Conservation (phyloP, 495 filamentous ascomycete genomes). For the Neurospora tetraspora region DNA sequence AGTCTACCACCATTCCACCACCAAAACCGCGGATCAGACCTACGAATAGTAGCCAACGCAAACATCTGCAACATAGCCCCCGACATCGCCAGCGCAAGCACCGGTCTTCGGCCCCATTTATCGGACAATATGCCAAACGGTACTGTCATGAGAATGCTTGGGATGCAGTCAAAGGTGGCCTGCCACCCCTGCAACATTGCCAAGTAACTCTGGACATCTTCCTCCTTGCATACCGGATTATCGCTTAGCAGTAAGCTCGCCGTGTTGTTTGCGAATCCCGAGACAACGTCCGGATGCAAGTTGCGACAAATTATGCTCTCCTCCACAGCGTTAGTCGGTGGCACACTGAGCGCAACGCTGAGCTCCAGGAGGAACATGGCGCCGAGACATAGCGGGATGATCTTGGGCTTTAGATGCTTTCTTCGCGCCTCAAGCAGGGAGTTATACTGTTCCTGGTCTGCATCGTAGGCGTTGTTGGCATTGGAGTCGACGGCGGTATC, state of each 20-base stretch:
- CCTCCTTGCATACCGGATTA: constrained; percentile 14
- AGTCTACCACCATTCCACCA: background rate
- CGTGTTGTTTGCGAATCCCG: background rate
- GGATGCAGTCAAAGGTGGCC: constrained; percentile 17
- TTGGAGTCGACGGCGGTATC: background rate
- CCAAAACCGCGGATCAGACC: background rate
- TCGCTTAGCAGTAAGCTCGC: background rate
- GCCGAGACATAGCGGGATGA: constrained; percentile 15
- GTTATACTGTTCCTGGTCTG: background rate
- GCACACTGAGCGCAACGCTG: constrained; percentile 7
- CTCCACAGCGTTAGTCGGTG: constrained; percentile 21
- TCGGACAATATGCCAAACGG: constrained; percentile 28
- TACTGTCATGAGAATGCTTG: constrained; percentile 17
- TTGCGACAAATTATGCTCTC: constrained; percentile 25
- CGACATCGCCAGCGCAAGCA: constrained; percentile 13
- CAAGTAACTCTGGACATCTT: constrained; percentile 21
- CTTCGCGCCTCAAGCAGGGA: background rate
- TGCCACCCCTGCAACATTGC: constrained; percentile 26
- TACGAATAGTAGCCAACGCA: constrained; percentile 13
- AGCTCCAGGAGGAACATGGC: constrained; percentile 22
- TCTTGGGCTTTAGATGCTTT: constrained; percentile 9
- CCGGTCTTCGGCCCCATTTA: constrained; percentile 20
- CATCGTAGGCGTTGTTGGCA: background rate
- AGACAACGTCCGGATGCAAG: constrained; percentile 17
- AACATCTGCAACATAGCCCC: constrained; percentile 9